Conservation (phyloP, 805 yeast genomes). For the Wickerhamomyces bisporus region DNA sequence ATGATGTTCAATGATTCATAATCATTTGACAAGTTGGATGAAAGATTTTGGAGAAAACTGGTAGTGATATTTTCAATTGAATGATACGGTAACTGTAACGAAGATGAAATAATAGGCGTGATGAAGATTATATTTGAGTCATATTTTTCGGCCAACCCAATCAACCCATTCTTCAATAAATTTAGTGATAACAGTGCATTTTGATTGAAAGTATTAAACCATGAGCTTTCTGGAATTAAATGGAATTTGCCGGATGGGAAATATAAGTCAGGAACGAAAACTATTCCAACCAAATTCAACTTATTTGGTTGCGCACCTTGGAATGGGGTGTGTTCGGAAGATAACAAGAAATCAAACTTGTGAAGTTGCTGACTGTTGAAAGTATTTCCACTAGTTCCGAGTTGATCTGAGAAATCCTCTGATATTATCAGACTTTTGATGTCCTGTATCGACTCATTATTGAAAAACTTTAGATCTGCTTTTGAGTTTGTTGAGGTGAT, state of each 20-base stretch:
- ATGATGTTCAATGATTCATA: slow-evolving; percentile 38
- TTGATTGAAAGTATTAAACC: slow-evolving; percentile 43
- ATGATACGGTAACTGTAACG: slow-evolving; percentile 55
- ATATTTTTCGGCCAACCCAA: slow-evolving; percentile 48
- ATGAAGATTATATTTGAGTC: slow-evolving; percentile 45
- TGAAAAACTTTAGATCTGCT: slow-evolving; percentile 36
- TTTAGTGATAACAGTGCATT: slow-evolving; percentile 44
- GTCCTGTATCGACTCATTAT: slow-evolving; percentile 61
- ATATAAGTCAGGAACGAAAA: slow-evolving; percentile 64
- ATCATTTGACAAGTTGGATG: slow-evolving; percentile 32
- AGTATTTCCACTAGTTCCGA: slow-evolving; percentile 15
- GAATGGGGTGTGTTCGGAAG: slow-evolving; percentile 53
- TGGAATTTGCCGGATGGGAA: slow-evolving; percentile 69
- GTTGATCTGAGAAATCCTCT: slow-evolving; percentile 33
- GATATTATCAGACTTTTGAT: slow-evolving; percentile 57
- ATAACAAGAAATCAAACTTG: slow-evolving; percentile 44
- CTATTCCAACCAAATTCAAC: slow-evolving; percentile 56
- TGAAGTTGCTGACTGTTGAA: slow-evolving; percentile 41
- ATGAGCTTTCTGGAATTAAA: slow-evolving; percentile 42
- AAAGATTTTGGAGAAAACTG: slow-evolving; percentile 35
- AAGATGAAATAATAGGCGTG: slow-evolving; percentile 51
- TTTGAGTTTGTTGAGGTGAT: slow-evolving; percentile 44
- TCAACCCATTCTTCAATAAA: slow-evolving; percentile 49
- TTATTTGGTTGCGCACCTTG: slow-evolving; percentile 51
- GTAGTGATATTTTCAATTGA: slow-evolving; percentile 56